Evolutionary conservation across 306 rosid species (phyloP).

Genomic region (Vigna reflexopilosa): DNA sequence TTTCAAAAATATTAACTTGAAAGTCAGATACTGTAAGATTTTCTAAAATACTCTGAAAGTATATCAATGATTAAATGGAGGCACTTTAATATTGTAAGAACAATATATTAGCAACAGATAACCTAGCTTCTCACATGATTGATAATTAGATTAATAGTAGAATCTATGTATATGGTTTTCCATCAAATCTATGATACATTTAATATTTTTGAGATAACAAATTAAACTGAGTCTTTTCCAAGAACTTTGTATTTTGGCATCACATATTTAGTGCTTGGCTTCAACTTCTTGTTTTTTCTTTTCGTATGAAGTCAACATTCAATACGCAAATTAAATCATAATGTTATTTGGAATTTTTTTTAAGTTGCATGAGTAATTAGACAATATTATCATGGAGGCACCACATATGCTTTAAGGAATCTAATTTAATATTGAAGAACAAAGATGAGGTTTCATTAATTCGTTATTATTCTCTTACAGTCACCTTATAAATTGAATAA

Average conservation of each 20-base stretch:
- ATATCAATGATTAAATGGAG: too few species aligned
- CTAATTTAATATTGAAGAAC: background rate
- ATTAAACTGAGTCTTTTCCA: background rate
- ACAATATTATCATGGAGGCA: background rate
- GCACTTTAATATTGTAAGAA: too few species aligned
- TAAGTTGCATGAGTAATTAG: background rate
- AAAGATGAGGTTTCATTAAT: background rate
- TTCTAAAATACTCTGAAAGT: too few species aligned
- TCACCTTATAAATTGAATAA: background rate
- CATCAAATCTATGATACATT: background rate
- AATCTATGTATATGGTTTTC: constrained; percentile 11
- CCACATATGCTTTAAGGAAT: background rate
- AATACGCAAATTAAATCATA: too few species aligned
- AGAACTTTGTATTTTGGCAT: background rate
- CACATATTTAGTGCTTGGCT: background rate
- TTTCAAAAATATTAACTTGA: too few species aligned
- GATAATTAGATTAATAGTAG: constrained; percentile 4
- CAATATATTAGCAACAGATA: too few species aligned
- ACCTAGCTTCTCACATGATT: background rate
- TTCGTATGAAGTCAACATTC: too few species aligned
- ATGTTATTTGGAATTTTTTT: background rate
- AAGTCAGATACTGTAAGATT: too few species aligned
- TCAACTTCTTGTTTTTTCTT: too few species aligned
- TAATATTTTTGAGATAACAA: background rate
- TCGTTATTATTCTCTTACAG: background rate